Conservation (phyloP, 1,139 yeast species). For the Scheffersomyces illinoinensis region DNA sequence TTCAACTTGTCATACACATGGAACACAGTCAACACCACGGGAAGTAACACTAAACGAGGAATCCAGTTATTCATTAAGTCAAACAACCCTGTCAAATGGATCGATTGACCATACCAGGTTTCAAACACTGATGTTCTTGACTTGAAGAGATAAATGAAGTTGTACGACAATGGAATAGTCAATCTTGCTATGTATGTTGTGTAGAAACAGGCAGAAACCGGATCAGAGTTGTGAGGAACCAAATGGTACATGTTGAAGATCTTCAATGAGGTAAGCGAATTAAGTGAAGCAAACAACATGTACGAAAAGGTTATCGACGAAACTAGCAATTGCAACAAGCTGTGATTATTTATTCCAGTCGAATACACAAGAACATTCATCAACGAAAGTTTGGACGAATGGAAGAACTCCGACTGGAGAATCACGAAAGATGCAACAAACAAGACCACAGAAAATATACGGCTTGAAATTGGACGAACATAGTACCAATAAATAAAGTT, state of each 20-base stretch:
- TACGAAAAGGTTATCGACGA: conserved; percentile 53
- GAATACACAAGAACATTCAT: conserved; percentile 49
- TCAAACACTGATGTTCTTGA: conserved; percentile 50
- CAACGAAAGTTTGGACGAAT: conserved; percentile 65
- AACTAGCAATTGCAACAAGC: conserved; percentile 33
- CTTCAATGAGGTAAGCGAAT: conserved; percentile 65
- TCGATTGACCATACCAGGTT: conserved; percentile 69
- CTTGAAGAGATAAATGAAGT: conserved; percentile 67
- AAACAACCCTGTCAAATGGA: conserved; percentile 75
- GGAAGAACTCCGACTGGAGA: conserved; percentile 73
- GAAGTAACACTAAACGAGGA: conserved; percentile 71
- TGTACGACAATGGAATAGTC: conserved; percentile 80
- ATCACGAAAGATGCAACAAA: conserved; percentile 48
- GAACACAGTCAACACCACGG: conserved; percentile 62
- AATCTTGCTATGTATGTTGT: conserved; percentile 80
- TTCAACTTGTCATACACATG: conserved; percentile 69
- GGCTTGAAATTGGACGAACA: conserved; percentile 48
- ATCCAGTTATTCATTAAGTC: conserved; percentile 70
- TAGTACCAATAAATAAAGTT: conserved; percentile 41
- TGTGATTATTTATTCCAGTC: conserved; percentile 17
- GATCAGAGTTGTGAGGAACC: conserved; percentile 68
- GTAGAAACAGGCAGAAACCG: conserved; percentile 73
- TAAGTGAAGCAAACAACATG: conserved; percentile 67
- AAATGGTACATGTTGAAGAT: conserved; percentile 77
- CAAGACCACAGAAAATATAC: conserved; percentile 41